Base-by-base conservation (phyloP, 2,329 filamentous ascomycete species). In the Herpotrichia juniperi region DNA sequence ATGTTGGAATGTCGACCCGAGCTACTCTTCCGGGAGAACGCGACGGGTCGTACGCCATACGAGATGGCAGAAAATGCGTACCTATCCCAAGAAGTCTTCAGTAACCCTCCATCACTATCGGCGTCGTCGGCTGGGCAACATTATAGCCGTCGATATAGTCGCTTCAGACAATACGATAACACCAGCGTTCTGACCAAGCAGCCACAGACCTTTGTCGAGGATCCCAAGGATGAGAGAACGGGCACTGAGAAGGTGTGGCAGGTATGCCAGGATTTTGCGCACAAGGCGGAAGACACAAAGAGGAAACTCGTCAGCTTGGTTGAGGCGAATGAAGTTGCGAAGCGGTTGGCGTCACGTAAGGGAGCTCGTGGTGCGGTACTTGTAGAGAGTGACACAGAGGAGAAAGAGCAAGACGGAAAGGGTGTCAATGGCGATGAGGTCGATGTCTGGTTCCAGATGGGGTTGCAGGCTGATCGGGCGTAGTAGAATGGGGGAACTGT, bases 21-120 rank as follows among this genome's bases (percentile, higher is more conserved):
- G 21, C 76, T 92, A 1, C 75, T 91, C 0, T 81, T 83, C 59
- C 83, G 86, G 19, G 91, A 94, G 68, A 93, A 93, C 59, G 84
- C 89, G 0, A 89, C 89, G 0, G 91, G 91, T 1, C 81, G 83
- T 14, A 94, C 90, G 0, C 87, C 90, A 0, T 79, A 81, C 24
- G 90, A 94, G 61, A 74, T 90, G 43, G 84, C 87, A 0, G 76
- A 83, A 45, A 85, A 89, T 46, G 69, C 72, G 1, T 80, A 81
- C 53, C 74, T 83, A 2, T 70, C 74, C 8, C 76, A 83, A 45
- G 85, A 89, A 46, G 69, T 72, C 1, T 80, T 81, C 53, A 74
- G 83, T 2, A 70, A 74, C 8, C 62, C 64, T 2, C 53, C 63
- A 4, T 75, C 64, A 25, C 61, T 30, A 4, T 50, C 12, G 10